Evolutionary conservation across 1,284 basidiomycete species (phyloP).

Genomic region (Melampsora abietis-canadensis): DNA sequence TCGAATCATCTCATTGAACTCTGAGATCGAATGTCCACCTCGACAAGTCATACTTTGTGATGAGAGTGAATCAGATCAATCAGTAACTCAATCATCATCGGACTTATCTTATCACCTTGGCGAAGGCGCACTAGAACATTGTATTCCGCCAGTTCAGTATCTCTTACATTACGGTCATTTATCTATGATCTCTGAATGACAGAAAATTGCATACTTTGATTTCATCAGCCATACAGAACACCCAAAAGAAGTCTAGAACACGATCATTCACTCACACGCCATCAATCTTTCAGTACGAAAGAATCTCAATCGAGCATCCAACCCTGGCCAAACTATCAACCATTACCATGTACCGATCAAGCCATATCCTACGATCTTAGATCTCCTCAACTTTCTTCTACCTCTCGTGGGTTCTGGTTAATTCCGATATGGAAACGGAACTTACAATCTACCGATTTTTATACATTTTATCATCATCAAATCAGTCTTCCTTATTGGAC

Average conservation of each 20-base stretch:
- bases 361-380: not conserved
- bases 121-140: constrained; percentile 3
- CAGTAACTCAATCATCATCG: not conserved
- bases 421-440: constrained; percentile 20
- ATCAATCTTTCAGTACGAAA: not conserved
- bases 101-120: not conserved
- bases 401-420: constrained; percentile 35
- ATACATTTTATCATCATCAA: constrained; percentile 5
- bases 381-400: not conserved
- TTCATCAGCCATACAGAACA: not conserved
- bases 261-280: not conserved
- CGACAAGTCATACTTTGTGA: not conserved
- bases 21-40: not conserved
- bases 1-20: not conserved
- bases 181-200: not conserved
- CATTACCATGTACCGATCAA: not conserved
- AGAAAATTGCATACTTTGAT: not conserved
- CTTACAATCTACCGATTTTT: constrained; percentile 9
- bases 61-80: not conserved
- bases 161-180: not conserved
- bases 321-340: not conserved
- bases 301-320: not conserved
- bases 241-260: not conserved
- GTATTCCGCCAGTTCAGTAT: not conserved
- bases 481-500: constrained; percentile 34